phyloP scores from a whole-genome alignment of 495 filamentous ascomycete genomes.

The Choiromyces venosus region DNA sequence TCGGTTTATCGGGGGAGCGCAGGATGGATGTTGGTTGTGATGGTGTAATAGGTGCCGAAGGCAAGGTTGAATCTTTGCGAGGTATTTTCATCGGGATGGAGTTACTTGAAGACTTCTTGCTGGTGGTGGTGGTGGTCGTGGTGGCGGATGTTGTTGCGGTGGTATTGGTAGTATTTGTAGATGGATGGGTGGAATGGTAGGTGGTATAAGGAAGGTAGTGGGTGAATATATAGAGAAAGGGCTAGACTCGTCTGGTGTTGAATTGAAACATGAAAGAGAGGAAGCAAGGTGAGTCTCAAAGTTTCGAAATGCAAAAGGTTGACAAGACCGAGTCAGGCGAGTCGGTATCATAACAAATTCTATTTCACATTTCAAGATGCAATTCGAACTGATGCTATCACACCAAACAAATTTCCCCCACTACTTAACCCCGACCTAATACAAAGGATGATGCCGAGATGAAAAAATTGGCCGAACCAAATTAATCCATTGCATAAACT shows the following conservation, averaged over 20 bases:
- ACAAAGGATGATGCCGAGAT: neutral
- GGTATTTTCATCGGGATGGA: neutral
- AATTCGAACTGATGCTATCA: too few species aligned
- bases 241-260: neutral
- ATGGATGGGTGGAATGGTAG: neutral
- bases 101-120: neutral
- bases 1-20: neutral
- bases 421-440: neutral
- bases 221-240: neutral
- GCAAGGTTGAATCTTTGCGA: neutral
- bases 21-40: neutral
- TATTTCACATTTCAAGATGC: neutral
- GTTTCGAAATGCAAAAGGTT: neutral
- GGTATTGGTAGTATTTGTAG: too few species aligned
- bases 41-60: neutral
- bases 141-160: too few species aligned
- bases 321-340: neutral
- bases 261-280: neutral
- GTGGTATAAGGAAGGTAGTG: neutral
- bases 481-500: neutral
- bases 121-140: neutral
- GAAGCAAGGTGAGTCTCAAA: neutral
- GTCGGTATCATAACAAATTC: neutral
- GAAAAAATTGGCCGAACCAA: neutral
- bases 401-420: neutral